phyloP scores from a whole-genome alignment of 2,329 filamentous ascomycete genomes.

The Fusarium chuoi region DNA sequence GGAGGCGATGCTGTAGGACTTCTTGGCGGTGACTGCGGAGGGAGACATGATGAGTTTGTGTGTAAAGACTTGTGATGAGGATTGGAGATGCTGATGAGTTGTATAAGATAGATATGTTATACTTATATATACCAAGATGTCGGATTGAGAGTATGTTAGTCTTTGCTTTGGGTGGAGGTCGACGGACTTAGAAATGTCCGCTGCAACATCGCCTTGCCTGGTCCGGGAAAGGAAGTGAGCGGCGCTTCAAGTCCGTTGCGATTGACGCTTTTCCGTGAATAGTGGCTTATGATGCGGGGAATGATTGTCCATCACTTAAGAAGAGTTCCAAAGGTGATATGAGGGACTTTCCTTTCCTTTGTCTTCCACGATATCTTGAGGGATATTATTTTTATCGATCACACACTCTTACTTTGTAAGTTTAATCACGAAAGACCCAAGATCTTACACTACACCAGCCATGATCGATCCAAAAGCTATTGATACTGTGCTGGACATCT shows the following conservation, averaged over 20 bases:
- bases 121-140: background rate
- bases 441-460: background rate
- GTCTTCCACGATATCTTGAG: background rate
- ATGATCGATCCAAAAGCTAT: slow-evolving; percentile 41
- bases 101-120: background rate
- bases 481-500: slow-evolving; percentile 28
- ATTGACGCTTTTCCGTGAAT: slow-evolving; percentile 1
- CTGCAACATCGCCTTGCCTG: background rate
- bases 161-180: slow-evolving; percentile 16
- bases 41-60: slow-evolving; percentile 37
- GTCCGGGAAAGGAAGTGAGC: background rate
- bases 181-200: slow-evolving; percentile 28
- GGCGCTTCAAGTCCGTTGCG: slow-evolving; percentile 6
- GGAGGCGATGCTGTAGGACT: slow-evolving; percentile 64
- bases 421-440: background rate
- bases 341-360: background rate
- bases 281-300: slow-evolving; percentile 20
- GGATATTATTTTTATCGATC: background rate
- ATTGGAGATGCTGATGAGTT: background rate
- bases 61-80: background rate
- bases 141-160: slow-evolving; percentile 15
- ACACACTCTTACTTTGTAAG: background rate
- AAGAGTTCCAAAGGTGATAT: background rate
- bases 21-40: slow-evolving; percentile 36
- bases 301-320: background rate